A percentile compares a stretch with the other conserved stretches of the same genome.
Evolutionary conservation across 768 basidiomycete species (phyloP).

Genomic region (Rhodotorula graminis): DNA sequence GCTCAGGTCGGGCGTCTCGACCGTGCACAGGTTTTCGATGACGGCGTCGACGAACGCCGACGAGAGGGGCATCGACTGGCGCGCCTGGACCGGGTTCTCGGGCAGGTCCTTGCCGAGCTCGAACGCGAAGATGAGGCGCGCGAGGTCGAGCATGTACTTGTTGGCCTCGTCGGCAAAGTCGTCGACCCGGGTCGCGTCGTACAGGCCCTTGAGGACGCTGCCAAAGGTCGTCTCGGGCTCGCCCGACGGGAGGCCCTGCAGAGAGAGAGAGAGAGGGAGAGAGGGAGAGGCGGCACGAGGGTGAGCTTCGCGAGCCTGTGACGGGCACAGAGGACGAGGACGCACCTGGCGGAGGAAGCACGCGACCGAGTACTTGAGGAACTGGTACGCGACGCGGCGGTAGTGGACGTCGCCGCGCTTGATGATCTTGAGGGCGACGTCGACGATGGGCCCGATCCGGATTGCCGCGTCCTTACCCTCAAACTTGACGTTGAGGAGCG

Average conservation of each 20-base stretch:
- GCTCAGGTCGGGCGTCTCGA: slow-evolving; percentile 35
- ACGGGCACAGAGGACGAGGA: not conserved
- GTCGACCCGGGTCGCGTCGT: slow-evolving; percentile 65
- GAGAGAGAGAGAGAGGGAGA: too few relatives aligned
- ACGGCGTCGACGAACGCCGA: slow-evolving; percentile 63
- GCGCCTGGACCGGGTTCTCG: slow-evolving; percentile 41
- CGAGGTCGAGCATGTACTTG: slow-evolving; percentile 64
- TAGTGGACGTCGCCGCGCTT: slow-evolving; percentile 51
- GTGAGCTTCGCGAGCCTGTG: not conserved
- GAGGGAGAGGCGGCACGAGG: not conserved
- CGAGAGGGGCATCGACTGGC: slow-evolving; percentile 42
- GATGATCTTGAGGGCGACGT: slow-evolving; percentile 63
- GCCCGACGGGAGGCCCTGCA: slow-evolving; percentile 64
- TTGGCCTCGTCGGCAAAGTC: slow-evolving; percentile 68
- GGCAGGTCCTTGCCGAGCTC: slow-evolving; percentile 57
- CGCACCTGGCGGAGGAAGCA: slow-evolving; percentile 70
- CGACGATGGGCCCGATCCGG: slow-evolving; percentile 61
- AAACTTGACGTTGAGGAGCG: slow-evolving; percentile 69
- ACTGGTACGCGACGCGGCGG: slow-evolving; percentile 48
- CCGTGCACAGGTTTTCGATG: slow-evolving; percentile 62
- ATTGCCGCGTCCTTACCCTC: slow-evolving; percentile 60
- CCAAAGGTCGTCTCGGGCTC: slow-evolving; percentile 72
- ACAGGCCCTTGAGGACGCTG: slow-evolving; percentile 65
- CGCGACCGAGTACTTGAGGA: slow-evolving; percentile 65
- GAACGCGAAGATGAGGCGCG: slow-evolving; percentile 64